Evolutionary conservation across 1,284 basidiomycete genomes (phyloP).

Genomic region (Naganishia sp.): DNA sequence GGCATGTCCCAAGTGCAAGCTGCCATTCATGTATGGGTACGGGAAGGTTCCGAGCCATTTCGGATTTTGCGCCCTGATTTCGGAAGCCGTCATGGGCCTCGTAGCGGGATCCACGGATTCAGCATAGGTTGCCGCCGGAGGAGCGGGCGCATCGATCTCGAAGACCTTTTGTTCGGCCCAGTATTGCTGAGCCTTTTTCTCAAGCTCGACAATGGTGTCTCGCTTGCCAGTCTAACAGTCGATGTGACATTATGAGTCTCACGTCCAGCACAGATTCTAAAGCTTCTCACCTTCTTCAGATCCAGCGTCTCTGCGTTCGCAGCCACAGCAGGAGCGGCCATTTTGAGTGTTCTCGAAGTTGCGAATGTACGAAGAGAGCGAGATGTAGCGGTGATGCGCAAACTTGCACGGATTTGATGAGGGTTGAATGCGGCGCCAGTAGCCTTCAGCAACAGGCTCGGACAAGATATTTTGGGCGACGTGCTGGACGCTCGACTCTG

Average conservation of each 20-base stretch:
- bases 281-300: conserved; percentile 65
- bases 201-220: conserved; percentile 79
- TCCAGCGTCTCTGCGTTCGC: conserved; percentile 32
- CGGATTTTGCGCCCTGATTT: conserved; percentile 67
- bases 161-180: conserved; percentile 70
- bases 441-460: conserved; percentile 17
- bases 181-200: conserved; percentile 76
- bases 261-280: background rate
- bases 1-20: conserved; percentile 93
- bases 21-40: conserved; percentile 98
- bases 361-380: conserved; percentile 1
- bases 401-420: background rate
- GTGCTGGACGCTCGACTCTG: background rate
- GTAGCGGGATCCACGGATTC: conserved; percentile 52
- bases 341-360: conserved; percentile 18
- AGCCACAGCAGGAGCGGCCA: conserved; percentile 31
- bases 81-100: conserved; percentile 60
- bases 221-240: conserved; percentile 78
- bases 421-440: conserved; percentile 4
- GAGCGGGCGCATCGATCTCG: conserved; percentile 77
- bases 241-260: conserved; percentile 3
- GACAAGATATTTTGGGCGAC: conserved; percentile 28
- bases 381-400: background rate
- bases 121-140: conserved; percentile 67
- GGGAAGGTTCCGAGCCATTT: conserved; percentile 98